Conservation (phyloP, 164 flowering plant genomes). For the Stephania japonica region DNA sequence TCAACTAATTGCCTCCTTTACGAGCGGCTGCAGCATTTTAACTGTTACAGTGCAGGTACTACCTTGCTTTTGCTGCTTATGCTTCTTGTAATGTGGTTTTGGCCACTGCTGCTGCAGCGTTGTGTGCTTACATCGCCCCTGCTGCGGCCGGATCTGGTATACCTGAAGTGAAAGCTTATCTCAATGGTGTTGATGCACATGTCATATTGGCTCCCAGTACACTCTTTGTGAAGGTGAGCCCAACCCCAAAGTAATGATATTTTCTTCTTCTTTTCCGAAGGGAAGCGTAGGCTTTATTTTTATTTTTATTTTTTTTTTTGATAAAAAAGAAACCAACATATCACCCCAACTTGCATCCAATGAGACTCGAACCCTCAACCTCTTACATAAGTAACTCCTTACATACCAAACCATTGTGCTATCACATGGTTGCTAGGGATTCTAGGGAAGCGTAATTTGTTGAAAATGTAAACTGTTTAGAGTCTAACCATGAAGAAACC, state of each 20-base stretch:
- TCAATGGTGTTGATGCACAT: constrained; percentile 89
- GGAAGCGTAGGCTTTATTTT: too few species aligned
- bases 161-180: constrained; percentile 90
- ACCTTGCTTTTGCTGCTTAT: constrained; percentile 49
- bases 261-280: background rate
- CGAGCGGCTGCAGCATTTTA: constrained; percentile 4
- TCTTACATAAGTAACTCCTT: too few species aligned
- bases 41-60: constrained; percentile 53
- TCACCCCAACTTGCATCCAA: too few species aligned
- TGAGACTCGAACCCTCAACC: too few species aligned
- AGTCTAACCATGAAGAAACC: background rate
- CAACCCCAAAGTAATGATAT: background rate
- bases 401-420: too few species aligned
- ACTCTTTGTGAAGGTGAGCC: constrained; percentile 79
- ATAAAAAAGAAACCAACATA: background rate
- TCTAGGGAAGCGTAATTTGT: too few species aligned
- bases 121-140: constrained; percentile 86
- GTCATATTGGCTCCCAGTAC: constrained; percentile 84
- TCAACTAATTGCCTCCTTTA: background rate
- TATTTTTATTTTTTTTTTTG: background rate
- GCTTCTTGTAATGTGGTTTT: constrained; percentile 58
- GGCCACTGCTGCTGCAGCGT: constrained; percentile 54
- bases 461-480: background rate
- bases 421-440: too few species aligned
- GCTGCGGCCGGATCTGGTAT: constrained; percentile 96